Conservation (phyloP, 768 basidiomycete genomes). For the Pulveroboletus sp. region DNA sequence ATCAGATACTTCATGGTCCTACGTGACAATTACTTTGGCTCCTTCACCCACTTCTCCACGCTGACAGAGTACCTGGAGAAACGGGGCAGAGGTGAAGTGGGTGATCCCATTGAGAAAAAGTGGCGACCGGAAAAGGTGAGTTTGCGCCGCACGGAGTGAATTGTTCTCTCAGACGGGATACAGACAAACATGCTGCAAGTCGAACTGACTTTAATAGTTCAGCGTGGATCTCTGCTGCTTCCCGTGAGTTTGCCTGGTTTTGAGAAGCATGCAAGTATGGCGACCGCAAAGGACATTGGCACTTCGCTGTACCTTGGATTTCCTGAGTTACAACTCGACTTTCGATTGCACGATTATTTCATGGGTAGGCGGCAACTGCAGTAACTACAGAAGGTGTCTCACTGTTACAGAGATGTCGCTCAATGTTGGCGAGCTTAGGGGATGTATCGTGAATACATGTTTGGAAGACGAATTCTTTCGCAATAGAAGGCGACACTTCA, state of each 20-base stretch:
- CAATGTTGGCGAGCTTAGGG: conserved; percentile 59
- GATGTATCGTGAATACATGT: conserved; percentile 46
- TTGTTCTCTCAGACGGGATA: conserved; percentile 6
- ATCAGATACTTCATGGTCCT: conserved; percentile 84
- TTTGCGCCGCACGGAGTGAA: not conserved
- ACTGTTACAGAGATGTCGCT: conserved; percentile 63
- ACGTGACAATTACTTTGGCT: conserved; percentile 91
- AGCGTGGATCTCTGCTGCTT: conserved; percentile 51
- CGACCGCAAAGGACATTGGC: conserved; percentile 40
- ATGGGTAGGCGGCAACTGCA: conserved; percentile 56
- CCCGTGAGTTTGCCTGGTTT: conserved; percentile 68
- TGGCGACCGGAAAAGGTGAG: conserved; percentile 76
- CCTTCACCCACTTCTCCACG: conserved; percentile 90
- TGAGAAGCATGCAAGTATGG: conserved; percentile 31
- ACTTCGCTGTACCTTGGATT: conserved; percentile 50
- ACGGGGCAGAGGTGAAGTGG: conserved; percentile 52
- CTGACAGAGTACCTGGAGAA: conserved; percentile 80
- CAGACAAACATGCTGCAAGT: conserved; percentile 85
- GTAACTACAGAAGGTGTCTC: conserved; percentile 2
- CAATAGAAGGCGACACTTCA: conserved; percentile 13
- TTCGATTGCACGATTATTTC: conserved; percentile 80
- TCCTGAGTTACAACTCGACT: conserved; percentile 68
- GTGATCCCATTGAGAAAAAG: conserved; percentile 77
- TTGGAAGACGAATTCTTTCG: conserved; percentile 37
- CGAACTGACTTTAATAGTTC: conserved; percentile 50